These are phyloP conservation scores for Forsythia viridissima DNA, from an alignment of 257 asterid species.

Conservation along the genomic window DNA sequence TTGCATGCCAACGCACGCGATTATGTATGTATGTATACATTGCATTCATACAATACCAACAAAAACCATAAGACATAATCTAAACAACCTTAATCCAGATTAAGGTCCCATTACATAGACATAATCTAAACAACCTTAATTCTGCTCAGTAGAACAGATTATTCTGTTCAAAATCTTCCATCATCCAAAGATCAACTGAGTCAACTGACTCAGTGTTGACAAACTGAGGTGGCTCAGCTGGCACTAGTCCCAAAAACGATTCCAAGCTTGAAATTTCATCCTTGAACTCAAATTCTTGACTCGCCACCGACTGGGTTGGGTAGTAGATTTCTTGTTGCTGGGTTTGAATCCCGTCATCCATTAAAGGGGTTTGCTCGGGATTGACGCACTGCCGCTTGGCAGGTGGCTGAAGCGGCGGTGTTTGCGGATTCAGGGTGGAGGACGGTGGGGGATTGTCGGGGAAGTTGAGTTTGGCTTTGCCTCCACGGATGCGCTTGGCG, in stretches of 20 bases:
- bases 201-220: conserved; percentile 36
- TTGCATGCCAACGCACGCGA: conserved; percentile 19
- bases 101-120: no score
- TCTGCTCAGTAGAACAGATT: conserved; percentile 34
- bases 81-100: neutral
- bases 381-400: conserved; percentile 39
- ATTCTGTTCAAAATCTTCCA: conserved; percentile 49
- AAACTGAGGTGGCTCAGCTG: conserved; percentile 32
- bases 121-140: neutral
- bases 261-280: conserved; percentile 64
- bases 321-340: conserved; percentile 27
- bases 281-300: conserved; percentile 29
- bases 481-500: conserved; percentile 75
- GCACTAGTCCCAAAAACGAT: conserved; percentile 58
- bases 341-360: conserved; percentile 18
- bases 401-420: conserved; percentile 25
- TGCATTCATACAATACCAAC: neutral
- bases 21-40: neutral
- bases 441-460: conserved; percentile 34
- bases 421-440: neutral
- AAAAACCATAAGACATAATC: neutral
- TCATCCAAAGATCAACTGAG: conserved; percentile 47
- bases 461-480: conserved; percentile 85
- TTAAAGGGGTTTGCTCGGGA: conserved; percentile 23
- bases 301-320: conserved; percentile 17